Evolutionary conservation across 352 stramenopile species (phyloP).

Genomic region (Thalassiosira sp.): DNA sequence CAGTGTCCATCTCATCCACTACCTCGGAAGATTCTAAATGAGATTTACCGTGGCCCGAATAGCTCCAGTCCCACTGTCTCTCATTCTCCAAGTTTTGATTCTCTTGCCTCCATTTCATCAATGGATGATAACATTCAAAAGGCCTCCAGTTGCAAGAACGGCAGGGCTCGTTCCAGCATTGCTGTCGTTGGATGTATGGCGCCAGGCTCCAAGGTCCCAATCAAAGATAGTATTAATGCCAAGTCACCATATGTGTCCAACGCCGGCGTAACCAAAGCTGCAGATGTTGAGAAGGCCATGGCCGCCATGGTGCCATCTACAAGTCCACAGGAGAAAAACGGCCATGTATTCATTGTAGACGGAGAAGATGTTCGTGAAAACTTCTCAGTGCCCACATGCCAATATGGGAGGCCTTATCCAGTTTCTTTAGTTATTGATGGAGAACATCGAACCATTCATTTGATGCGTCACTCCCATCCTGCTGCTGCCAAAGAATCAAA

Average conservation of each 20-base stretch:
- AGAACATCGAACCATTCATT: constrained; percentile 31
- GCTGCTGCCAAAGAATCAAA: background rate
- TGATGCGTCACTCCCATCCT: constrained; percentile 4
- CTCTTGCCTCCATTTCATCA: constrained; percentile 14
- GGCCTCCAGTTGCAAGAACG: background rate
- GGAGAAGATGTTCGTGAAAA: constrained; percentile 50
- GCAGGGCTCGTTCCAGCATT: constrained; percentile 14
- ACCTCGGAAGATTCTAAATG: constrained; percentile 28
- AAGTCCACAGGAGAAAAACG: background rate
- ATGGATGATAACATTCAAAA: constrained; percentile 1
- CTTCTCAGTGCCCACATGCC: constrained; percentile 54
- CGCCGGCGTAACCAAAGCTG: constrained; percentile 3
- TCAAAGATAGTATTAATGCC: background rate
- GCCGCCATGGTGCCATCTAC: background rate
- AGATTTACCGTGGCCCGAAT: constrained; percentile 16
- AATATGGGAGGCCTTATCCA: constrained; percentile 27
- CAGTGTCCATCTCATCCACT: constrained; percentile 36
- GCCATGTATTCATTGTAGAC: constrained; percentile 41
- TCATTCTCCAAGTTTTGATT: constrained; percentile 17
- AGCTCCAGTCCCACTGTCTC: background rate
- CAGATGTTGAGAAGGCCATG: constrained; percentile 1
- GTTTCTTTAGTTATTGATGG: constrained; percentile 43
- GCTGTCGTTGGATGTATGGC: constrained; percentile 13
- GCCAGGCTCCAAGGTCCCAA: background rate
- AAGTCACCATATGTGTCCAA: background rate